Base-by-base conservation (phyloP, 345 rosid species). In the Lumnitzera racemosa region DNA sequence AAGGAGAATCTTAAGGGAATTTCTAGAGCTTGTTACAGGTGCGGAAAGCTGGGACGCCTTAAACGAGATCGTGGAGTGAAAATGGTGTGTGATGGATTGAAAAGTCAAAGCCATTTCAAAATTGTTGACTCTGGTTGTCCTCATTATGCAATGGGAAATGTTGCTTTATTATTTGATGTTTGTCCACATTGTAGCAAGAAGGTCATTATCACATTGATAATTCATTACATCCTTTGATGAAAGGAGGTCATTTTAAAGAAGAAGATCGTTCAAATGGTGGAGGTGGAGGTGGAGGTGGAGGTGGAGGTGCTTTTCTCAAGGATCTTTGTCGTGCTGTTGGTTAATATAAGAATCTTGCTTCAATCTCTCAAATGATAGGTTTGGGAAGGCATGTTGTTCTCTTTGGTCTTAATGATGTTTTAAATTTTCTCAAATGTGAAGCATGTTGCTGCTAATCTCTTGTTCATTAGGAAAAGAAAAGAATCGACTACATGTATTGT, bases 381-480 rank as follows among this genome's bases (percentile, higher is more conserved):
- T 46, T 15, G 31, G 53, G 58, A 16, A 65, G 57, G 41, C 46
- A 65, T 20, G 20, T 20, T 51, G 58, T 70, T 56, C 46, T 65
- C 0, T 71, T 71, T 65, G 51, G 60, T 15, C 66, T 53, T 16
- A 11, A 55, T 23, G n/a, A 25, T 60, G 74, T 71, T 12, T 13
- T 20, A 20, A 20, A 20, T 20, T 20, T 20, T 20, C 20, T 20
- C 20, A 20, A 20, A 20, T 20, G 20, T 20, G 20, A 20, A 20
- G 20, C 20, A 20, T 1, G 20, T 20, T 20, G 20, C 20, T 20
- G 20, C 20, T 20, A 20, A 20, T 20, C 20, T 20, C 20, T 20
- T 20, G 20, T 20, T 20, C 20, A 20, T 20, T 20, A 20, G 20
- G 1, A 20, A 20, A 20, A 20, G 20, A 20, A 20, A 20, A 20